A percentile compares a stretch with the other conserved stretches of the same genome.
Conservation (phyloP, 768 basidiomycete species). For the Leccinum disarticulatum region DNA sequence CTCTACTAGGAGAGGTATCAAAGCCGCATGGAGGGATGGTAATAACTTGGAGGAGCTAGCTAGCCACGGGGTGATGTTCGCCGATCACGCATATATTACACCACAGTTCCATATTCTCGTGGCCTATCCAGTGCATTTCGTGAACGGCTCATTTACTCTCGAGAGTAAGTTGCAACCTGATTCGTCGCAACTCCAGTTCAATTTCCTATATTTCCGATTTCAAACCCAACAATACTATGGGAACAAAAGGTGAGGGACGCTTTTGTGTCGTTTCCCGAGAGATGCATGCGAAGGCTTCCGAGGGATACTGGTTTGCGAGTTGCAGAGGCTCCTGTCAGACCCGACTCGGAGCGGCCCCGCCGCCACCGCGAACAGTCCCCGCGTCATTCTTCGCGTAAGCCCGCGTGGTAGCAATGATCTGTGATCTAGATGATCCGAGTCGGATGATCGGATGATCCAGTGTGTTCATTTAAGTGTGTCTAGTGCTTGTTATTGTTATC, state of each 20-base stretch:
- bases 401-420: no score
- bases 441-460: no score
- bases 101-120: conserved; percentile 10
- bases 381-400: not conserved
- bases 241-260: conserved; percentile 3
- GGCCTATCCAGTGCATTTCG: conserved; percentile 4
- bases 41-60: conserved; percentile 11
- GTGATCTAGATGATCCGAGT: no score
- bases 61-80: conserved; percentile 14
- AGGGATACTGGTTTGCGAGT: not conserved
- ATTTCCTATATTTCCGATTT: conserved; percentile 9
- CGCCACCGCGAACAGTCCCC: not conserved
- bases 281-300: not conserved
- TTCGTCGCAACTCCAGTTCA: conserved; percentile 7
- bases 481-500: no score
- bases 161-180: conserved; percentile 9
- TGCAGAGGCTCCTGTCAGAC: not conserved
- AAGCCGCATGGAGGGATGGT: conserved; percentile 25
- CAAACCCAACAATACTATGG: not conserved
- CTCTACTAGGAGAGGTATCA: conserved; percentile 17
- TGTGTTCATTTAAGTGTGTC: not conserved
- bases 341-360: not conserved
- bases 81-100: conserved; percentile 21
- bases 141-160: conserved; percentile 15
- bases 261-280: not conserved